Percentiles rank a stretch among this genome's conserved stretches.
phyloP scores from a whole-genome alignment of 169 alveolate species.

The Plasmodium fragile region DNA sequence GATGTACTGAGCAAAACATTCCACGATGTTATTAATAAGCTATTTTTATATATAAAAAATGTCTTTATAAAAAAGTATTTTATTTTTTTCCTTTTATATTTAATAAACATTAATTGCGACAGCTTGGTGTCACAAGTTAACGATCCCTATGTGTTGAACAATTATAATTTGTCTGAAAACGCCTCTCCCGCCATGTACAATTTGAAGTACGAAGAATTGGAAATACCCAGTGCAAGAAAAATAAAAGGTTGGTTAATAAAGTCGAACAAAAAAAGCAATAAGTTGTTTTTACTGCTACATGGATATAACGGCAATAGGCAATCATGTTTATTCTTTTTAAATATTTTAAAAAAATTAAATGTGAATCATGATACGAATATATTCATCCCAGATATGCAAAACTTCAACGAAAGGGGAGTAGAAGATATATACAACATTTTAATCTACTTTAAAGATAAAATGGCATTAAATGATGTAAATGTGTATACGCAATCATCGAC shows the following conservation, averaged over 20 bases:
- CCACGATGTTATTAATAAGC: conserved; percentile 56
- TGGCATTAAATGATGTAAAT: conserved; percentile 70
- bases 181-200: conserved; percentile 57
- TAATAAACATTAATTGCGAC: conserved; percentile 67
- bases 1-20: conserved; percentile 60
- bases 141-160: conserved; percentile 65
- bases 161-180: conserved; percentile 48
- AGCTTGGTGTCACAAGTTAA: conserved; percentile 34
- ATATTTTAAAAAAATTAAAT: conserved; percentile 68
- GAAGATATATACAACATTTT: conserved; percentile 64
- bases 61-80: conserved; percentile 72
- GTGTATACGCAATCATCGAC: conserved; percentile 67
- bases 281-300: conserved; percentile 65
- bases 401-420: conserved; percentile 60
- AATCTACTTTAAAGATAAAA: conserved; percentile 36
- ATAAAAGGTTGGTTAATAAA: conserved; percentile 68
- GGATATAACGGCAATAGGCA: conserved; percentile 72
- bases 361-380: conserved; percentile 65
- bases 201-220: conserved; percentile 60
- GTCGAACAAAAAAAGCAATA: conserved; percentile 49
- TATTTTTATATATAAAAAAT: conserved; percentile 65
- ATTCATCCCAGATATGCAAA: conserved; percentile 68
- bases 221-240: conserved; percentile 25
- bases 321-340: conserved; percentile 67
- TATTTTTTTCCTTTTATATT: conserved; percentile 50